A percentile compares a stretch with the other conserved stretches of the same genome.
These are phyloP conservation scores for Alloteropsis angusta DNA, from an alignment of 202 grass and related monocot species.

Conservation along the genomic window DNA sequence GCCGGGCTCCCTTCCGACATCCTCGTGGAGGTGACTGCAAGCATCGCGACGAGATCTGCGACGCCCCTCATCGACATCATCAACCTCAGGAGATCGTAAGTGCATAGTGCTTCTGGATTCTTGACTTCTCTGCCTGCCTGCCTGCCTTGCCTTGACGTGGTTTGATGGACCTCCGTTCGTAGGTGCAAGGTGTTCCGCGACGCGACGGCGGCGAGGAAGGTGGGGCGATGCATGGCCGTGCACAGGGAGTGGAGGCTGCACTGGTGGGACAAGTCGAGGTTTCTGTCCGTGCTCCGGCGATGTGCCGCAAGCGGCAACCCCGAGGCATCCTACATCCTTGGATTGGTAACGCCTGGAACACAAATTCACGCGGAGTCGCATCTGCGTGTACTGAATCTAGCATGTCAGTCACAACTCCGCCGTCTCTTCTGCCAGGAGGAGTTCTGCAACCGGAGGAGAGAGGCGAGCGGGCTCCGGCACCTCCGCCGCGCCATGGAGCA, in stretches of 20 bases:
- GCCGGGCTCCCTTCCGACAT: conserved; percentile 30
- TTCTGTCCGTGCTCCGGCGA: conserved; percentile 24
- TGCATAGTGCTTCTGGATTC: not conserved
- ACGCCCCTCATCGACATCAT: conserved; percentile 21
- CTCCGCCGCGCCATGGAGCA: conserved; percentile 27
- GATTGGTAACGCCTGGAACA: conserved; percentile 16
- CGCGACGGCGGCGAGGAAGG: conserved; percentile 18
- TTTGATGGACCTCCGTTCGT: not conserved
- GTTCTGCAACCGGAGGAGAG: conserved; percentile 27
- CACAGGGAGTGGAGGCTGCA: conserved; percentile 33
- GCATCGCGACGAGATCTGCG: not conserved
- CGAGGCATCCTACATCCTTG: conserved; percentile 32
- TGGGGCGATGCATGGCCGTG: conserved; percentile 31
- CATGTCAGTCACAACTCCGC: not conserved
- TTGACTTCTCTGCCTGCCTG: not conserved
- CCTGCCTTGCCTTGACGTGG: not conserved
- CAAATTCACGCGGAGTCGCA: not conserved
- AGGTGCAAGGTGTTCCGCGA: conserved; percentile 39
- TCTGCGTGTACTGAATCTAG: not conserved
- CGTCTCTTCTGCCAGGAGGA: conserved; percentile 16
- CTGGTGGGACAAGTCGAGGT: conserved; percentile 39
- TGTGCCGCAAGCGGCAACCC: conserved; percentile 32
- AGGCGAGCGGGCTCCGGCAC: conserved; percentile 1
- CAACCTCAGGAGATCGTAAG: conserved; percentile 39
- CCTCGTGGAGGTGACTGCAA: conserved; percentile 30